Evolutionary conservation across 139 green algal species (phyloP).

Genomic region (Asterochloris erici): DNA sequence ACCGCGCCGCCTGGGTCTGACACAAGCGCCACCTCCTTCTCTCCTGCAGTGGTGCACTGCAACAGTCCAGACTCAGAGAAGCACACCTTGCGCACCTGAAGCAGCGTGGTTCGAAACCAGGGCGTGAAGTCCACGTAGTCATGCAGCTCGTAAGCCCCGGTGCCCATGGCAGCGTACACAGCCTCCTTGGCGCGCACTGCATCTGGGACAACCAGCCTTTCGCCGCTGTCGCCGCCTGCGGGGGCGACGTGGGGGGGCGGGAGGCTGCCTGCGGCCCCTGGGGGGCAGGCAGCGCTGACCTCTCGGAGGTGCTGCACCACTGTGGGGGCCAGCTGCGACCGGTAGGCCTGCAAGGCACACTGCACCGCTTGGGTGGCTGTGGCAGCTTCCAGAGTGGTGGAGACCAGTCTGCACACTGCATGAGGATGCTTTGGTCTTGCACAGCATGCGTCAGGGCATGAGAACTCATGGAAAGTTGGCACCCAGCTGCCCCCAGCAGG

Average conservation of each 20-base stretch:
- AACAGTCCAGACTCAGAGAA: neutral
- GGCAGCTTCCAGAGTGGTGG: too few relatives aligned
- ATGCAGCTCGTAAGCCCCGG: conserved; percentile 75
- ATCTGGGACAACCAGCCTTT: conserved; percentile 12
- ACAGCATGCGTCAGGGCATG: too few relatives aligned
- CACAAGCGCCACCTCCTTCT: too few relatives aligned
- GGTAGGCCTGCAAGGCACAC: conserved; percentile 35
- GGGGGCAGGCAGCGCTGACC: conserved; percentile 29
- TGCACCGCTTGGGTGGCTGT: too few relatives aligned
- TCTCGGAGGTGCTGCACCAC: conserved; percentile 46
- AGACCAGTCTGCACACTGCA: too few relatives aligned
- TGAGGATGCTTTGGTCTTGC: too few relatives aligned
- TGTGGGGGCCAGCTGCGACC: conserved; percentile 51
- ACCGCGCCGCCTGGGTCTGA: too few relatives aligned
- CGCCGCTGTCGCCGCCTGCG: neutral
- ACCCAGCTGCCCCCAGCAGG: too few relatives aligned
- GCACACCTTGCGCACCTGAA: conserved; percentile 18
- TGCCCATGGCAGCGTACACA: conserved; percentile 69
- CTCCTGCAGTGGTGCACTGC: too few relatives aligned
- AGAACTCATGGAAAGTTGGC: too few relatives aligned
- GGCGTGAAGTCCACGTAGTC: conserved; percentile 73
- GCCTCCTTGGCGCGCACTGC: conserved; percentile 80
- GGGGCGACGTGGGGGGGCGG: conserved; percentile 19
- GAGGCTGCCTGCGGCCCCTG: conserved; percentile 27
- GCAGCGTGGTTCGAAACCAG: conserved; percentile 42